A percentile compares a stretch with the other conserved stretches of the same genome.
Conservation (phyloP, 306 rosid genomes). For the Sophora flavescens region DNA sequence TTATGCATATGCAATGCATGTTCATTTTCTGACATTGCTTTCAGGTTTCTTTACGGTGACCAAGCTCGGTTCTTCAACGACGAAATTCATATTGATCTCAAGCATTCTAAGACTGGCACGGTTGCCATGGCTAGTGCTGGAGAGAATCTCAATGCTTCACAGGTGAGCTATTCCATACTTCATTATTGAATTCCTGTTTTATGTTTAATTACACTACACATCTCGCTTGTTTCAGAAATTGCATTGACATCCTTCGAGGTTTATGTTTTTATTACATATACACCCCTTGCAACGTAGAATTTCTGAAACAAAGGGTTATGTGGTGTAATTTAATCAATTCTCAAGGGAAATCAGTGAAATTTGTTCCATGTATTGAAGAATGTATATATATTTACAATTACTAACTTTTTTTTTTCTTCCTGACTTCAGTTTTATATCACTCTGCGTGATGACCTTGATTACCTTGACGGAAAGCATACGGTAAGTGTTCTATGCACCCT, state of each 20-base stretch:
- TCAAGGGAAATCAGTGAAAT: no score
- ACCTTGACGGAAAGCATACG: slow-evolving; percentile 91
- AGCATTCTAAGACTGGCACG: slow-evolving; percentile 91
- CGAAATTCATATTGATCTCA: slow-evolving; percentile 85
- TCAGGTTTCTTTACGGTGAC: slow-evolving; percentile 86
- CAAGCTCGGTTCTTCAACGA: slow-evolving; percentile 94
- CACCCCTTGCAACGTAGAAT: no score
- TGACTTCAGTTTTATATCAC: slow-evolving; percentile 82
- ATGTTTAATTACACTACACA: no score
- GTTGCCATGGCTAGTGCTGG: slow-evolving; percentile 98
- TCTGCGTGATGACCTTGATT: slow-evolving; percentile 91
- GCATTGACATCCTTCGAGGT: no score
- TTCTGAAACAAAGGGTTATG: no score
- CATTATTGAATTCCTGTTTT: not conserved
- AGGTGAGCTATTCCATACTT: slow-evolving; percentile 54
- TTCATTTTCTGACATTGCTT: not conserved
- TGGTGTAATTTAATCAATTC: no score
- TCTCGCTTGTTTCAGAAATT: no score
- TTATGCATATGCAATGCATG: not conserved
- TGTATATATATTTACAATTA: not conserved
- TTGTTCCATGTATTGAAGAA: no score
- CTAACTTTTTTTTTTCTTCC: slow-evolving; percentile 7
- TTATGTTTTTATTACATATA: no score
- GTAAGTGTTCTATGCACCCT: slow-evolving; percentile 60
- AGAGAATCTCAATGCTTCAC: slow-evolving; percentile 96